phyloP scores from a whole-genome alignment of 2,329 filamentous ascomycete species.

The Scopulariopsis brevicaulis region DNA sequence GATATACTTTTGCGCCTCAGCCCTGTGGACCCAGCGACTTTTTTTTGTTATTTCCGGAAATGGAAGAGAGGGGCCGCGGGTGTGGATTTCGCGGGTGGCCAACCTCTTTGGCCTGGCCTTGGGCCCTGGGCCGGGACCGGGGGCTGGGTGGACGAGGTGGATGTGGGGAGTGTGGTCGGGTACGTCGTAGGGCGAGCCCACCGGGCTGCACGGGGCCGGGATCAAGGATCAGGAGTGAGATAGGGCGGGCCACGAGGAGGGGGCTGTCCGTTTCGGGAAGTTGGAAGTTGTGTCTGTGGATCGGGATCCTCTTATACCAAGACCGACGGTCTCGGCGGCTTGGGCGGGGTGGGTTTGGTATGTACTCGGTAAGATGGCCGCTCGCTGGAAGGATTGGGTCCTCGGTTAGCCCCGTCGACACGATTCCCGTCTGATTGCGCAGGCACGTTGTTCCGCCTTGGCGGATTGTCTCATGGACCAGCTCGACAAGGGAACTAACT shows the following conservation, averaged over 20 bases:
- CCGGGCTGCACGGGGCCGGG: constrained; percentile 1
- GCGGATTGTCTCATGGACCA: neutral
- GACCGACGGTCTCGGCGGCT: neutral
- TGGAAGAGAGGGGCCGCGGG: neutral
- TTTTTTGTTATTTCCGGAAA: neutral
- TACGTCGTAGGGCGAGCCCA: neutral
- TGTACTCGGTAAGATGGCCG: neutral
- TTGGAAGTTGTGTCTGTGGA: neutral
- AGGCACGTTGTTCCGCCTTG: neutral
- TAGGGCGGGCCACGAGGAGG: neutral
- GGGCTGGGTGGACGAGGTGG: neutral
- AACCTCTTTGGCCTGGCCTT: neutral
- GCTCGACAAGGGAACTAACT: neutral
- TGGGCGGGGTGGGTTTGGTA: neutral
- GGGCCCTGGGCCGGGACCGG: neutral
- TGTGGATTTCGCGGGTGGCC: neutral
- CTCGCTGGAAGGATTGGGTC: neutral
- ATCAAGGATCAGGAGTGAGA: neutral
- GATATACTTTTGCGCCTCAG: neutral
- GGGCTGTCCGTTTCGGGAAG: constrained; percentile 1
- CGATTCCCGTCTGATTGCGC: neutral
- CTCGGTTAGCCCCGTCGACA: neutral
- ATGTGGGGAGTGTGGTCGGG: neutral
- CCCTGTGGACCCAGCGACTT: neutral
- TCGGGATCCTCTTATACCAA: neutral